These are phyloP conservation scores for Cryptococcus depauperatus DNA, from an alignment of 1,284 basidiomycete genomes.

Conservation along the genomic window DNA sequence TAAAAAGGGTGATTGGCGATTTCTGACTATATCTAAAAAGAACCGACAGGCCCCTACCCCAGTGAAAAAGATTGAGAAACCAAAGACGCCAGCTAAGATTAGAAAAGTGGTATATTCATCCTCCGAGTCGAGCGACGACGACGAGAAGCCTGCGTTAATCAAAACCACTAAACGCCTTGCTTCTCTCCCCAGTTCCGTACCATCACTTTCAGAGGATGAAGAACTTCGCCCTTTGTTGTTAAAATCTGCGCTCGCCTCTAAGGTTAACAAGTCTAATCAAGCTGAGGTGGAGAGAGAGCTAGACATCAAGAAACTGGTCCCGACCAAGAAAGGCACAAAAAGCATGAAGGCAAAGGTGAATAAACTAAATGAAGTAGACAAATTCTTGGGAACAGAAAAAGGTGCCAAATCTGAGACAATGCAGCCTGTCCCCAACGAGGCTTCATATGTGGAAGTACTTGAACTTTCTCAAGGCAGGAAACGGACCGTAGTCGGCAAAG, in stretches of 20 bases:
- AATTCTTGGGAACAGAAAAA: not conserved
- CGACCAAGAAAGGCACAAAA: not conserved
- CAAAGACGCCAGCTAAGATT: not conserved
- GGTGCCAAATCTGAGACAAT: not conserved
- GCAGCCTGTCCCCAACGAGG: too few relatives aligned
- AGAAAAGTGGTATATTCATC: not conserved
- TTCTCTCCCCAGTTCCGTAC: constrained; percentile 9
- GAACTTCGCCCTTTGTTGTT: not conserved
- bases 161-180: constrained; percentile 4
- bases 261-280: not conserved
- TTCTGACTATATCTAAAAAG: constrained; percentile 37
- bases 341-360: constrained; percentile 4
- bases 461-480: constrained; percentile 16
- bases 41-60: constrained; percentile 10
- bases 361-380: not conserved
- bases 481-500: constrained; percentile 16
- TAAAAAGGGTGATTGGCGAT: constrained; percentile 23
- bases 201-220: constrained; percentile 9
- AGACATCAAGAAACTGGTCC: not conserved
- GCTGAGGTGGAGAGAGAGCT: not conserved
- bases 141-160: not conserved
- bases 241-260: not conserved
- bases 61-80: constrained; percentile 5
- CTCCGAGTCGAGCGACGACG: not conserved
- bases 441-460: too few relatives aligned